Percentiles rank a stretch among this genome's conserved stretches.
phyloP scores from a whole-genome alignment of 2,329 filamentous ascomycete species.

The Didymella segeticola region DNA sequence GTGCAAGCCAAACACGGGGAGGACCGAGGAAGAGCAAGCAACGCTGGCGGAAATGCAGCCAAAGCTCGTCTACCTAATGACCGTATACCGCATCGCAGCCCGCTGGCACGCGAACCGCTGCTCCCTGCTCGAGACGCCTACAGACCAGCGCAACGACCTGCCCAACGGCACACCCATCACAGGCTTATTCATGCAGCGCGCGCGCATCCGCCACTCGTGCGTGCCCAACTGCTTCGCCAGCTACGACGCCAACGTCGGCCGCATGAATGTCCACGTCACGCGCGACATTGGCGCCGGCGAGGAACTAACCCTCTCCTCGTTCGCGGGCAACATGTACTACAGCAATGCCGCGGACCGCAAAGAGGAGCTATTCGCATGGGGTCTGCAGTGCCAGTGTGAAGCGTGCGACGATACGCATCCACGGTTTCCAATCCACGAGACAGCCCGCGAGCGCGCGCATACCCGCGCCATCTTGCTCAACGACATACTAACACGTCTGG shows the following conservation, averaged over 20 bases:
- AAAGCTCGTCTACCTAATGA: background rate
- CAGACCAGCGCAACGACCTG: background rate
- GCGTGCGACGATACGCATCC: conserved; percentile 12
- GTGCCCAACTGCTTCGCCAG: conserved; percentile 24
- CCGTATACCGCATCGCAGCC: conserved; percentile 14
- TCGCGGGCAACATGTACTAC: conserved; percentile 18
- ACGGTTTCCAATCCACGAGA: conserved; percentile 10
- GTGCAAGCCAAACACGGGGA: background rate
- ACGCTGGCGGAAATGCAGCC: background rate
- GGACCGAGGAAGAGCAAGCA: background rate
- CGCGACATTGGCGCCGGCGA: conserved; percentile 9
- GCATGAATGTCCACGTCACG: conserved; percentile 21
- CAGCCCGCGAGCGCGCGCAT: background rate
- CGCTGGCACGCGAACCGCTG: conserved; percentile 19
- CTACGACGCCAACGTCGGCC: conserved; percentile 8
- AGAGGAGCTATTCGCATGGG: background rate
- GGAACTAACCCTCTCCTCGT: conserved; percentile 15
- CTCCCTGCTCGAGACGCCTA: conserved; percentile 5
- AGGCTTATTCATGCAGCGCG: conserved; percentile 40
- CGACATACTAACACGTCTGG: conserved; percentile 1
- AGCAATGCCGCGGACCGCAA: conserved; percentile 6
- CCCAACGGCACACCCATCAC: conserved; percentile 2
- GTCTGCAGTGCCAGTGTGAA: conserved; percentile 18
- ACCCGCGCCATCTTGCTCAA: conserved; percentile 4
- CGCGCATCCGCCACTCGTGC: conserved; percentile 41